phyloP scores from a whole-genome alignment of 208 protist genomes.

The Leishmania martiniquensis region DNA sequence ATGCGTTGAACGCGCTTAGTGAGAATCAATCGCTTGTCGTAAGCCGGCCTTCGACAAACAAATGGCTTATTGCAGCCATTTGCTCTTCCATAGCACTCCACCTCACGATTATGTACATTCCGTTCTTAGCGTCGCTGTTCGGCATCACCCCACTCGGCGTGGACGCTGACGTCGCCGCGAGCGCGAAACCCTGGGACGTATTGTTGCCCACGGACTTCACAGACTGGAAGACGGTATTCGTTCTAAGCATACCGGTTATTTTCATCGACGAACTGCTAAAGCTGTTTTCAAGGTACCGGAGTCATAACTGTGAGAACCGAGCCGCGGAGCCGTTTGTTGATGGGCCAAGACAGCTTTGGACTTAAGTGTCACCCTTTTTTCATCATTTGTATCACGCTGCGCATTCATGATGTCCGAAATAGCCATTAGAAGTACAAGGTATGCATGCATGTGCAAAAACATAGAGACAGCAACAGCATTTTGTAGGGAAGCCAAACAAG shows the following conservation, averaged over 20 bases:
- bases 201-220: conserved; percentile 68
- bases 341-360: background rate
- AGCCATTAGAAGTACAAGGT: background rate
- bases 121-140: conserved; percentile 89
- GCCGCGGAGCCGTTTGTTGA: background rate
- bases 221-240: conserved; percentile 92
- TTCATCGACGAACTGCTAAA: conserved; percentile 96
- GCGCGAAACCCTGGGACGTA: conserved; percentile 67
- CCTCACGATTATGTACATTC: conserved; percentile 93
- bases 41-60: conserved; percentile 69
- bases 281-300: conserved; percentile 46
- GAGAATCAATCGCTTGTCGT: conserved; percentile 91
- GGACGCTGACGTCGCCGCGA: conserved; percentile 41
- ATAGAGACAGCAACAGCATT: conserved; percentile 1
- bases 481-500: background rate
- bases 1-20: conserved; percentile 95
- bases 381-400: background rate
- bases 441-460: background rate
- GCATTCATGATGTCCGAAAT: background rate
- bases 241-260: conserved; percentile 92
- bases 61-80: conserved; percentile 88
- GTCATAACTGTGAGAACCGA: conserved; percentile 1
- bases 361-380: background rate
- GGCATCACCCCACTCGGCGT: conserved; percentile 83
- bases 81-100: conserved; percentile 86